Conservation (phyloP, 1,139 yeast genomes). For the Lodderomyces metapsilosis region DNA sequence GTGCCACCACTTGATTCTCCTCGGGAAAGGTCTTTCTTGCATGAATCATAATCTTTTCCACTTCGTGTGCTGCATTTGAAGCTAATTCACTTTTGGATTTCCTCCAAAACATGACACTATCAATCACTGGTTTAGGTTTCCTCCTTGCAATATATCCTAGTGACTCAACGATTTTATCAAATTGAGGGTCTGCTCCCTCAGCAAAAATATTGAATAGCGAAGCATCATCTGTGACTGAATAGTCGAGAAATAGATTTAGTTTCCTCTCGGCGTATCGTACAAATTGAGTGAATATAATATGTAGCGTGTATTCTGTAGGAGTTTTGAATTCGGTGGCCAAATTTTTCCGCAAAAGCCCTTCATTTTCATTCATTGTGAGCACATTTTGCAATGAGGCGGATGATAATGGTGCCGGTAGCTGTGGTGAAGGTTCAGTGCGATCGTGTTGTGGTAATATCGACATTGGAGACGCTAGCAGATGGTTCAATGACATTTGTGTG, state of each 20-base stretch:
- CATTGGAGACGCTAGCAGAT: slow-evolving; percentile 23
- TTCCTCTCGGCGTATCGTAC: slow-evolving; percentile 91
- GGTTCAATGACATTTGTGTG: slow-evolving; percentile 9
- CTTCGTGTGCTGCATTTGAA: slow-evolving; percentile 66
- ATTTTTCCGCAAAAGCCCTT: slow-evolving; percentile 35
- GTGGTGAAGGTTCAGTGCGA: slow-evolving; percentile 32
- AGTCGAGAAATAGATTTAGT: slow-evolving; percentile 68
- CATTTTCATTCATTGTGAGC: slow-evolving; percentile 15
- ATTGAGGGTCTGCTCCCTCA: slow-evolving; percentile 81
- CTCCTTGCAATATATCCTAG: slow-evolving; percentile 87
- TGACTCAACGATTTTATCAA: slow-evolving; percentile 81
- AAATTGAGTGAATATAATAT: slow-evolving; percentile 91
- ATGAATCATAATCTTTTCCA: slow-evolving; percentile 37
- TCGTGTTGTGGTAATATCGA: slow-evolving; percentile 18
- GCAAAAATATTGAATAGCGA: slow-evolving; percentile 79
- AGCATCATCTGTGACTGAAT: slow-evolving; percentile 71
- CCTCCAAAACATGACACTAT: slow-evolving; percentile 98
- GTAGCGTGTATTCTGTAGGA: slow-evolving; percentile 91
- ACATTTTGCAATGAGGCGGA: slow-evolving; percentile 25
- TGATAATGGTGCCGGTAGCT: slow-evolving; percentile 30
- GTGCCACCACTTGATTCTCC: no score
- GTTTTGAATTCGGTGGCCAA: slow-evolving; percentile 69
- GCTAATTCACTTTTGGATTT: slow-evolving; percentile 86
- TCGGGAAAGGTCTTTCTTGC: slow-evolving; percentile 21
- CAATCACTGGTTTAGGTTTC: slow-evolving; percentile 94